Percentiles rank a stretch among this genome's conserved stretches.
phyloP scores from a whole-genome alignment of 345 rosid species.

The Linum lewisii region DNA sequence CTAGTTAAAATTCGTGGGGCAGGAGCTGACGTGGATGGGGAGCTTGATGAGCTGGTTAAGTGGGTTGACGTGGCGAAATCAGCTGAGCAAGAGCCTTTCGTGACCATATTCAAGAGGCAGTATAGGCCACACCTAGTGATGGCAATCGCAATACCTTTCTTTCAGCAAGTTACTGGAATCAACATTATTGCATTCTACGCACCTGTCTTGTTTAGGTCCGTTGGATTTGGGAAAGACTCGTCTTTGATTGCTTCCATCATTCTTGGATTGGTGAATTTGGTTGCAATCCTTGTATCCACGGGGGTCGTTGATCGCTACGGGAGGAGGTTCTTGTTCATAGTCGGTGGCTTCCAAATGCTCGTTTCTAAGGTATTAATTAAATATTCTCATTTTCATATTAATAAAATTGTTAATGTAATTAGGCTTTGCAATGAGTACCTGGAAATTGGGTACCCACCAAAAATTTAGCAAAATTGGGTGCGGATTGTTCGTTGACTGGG shows the following conservation, averaged over 20 bases:
- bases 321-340: slow-evolving; percentile 55
- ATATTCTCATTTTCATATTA: no score
- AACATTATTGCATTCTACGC: slow-evolving; percentile 76
- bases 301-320: slow-evolving; percentile 62
- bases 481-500: no score
- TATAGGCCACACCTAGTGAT: slow-evolving; percentile 67
- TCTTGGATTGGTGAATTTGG: slow-evolving; percentile 61
- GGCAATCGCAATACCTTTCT: slow-evolving; percentile 59
- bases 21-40: slow-evolving; percentile 34
- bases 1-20: slow-evolving; percentile 40
- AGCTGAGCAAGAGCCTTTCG: slow-evolving; percentile 39
- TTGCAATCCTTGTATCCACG: slow-evolving; percentile 47
- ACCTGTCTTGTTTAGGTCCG: slow-evolving; percentile 62
- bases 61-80: slow-evolving; percentile 36
- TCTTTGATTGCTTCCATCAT: slow-evolving; percentile 57
- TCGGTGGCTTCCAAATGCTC: slow-evolving; percentile 61
- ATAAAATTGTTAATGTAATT: no score
- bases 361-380: slow-evolving; percentile 43
- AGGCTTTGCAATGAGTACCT: no score
- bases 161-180: slow-evolving; percentile 74
- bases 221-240: slow-evolving; percentile 61
- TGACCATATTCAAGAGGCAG: slow-evolving; percentile 50
- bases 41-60: slow-evolving; percentile 44
- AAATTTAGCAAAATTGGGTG: no score
- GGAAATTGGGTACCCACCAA: no score